Percentiles rank a stretch among this genome's conserved stretches.
These are phyloP conservation scores for Gillenia trifoliata DNA, from an alignment of 306 rosid genomes.

Conservation along the genomic window DNA sequence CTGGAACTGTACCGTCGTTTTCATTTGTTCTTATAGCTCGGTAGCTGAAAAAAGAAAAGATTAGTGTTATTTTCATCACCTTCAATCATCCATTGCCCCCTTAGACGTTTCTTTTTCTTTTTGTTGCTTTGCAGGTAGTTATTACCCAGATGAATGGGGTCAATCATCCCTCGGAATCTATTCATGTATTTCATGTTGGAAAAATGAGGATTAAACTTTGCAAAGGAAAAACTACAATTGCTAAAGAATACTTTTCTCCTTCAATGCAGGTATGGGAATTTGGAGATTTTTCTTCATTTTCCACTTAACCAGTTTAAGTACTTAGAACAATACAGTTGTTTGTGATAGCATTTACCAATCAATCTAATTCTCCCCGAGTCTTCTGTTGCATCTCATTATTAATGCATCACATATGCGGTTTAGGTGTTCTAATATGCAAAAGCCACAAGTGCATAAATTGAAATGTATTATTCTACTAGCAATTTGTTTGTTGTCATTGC, in stretches of 20 bases:
- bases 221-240: slow-evolving; percentile 60
- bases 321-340: neutral
- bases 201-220: slow-evolving; percentile 87
- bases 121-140: slow-evolving; percentile 56
- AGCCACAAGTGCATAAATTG: neutral
- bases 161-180: slow-evolving; percentile 57
- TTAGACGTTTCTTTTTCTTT: neutral
- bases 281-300: neutral
- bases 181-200: slow-evolving; percentile 76
- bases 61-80: neutral
- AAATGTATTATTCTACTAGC: neutral
- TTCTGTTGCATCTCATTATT: neutral
- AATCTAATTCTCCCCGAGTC: neutral
- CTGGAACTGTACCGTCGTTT: neutral
- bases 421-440: neutral
- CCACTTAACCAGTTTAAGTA: too few species aligned
- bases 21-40: neutral
- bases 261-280: slow-evolving; percentile 95
- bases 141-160: slow-evolving; percentile 74
- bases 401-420: neutral
- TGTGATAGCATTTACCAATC: neutral
- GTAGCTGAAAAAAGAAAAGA: neutral
- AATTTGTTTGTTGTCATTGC: neutral
- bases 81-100: neutral
- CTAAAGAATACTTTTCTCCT: slow-evolving; percentile 78